A percentile compares a stretch with the other conserved stretches of the same genome.
Evolutionary conservation across 1,139 yeast species (phyloP).

Genomic region (Taphrina flavorubra): DNA sequence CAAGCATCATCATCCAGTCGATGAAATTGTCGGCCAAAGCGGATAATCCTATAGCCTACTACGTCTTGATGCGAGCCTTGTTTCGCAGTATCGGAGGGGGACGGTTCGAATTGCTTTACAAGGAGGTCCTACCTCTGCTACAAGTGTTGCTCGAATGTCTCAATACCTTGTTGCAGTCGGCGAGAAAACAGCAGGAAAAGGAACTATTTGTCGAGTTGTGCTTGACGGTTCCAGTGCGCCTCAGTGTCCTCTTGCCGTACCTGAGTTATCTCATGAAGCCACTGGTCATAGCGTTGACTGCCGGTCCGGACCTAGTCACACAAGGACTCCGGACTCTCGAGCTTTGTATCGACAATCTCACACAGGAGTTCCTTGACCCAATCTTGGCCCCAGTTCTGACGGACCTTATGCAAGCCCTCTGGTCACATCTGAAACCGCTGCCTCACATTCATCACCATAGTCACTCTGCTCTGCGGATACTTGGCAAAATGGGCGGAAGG

Average conservation of each 20-base stretch:
- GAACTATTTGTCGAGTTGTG: conserved; percentile 94
- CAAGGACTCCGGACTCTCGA: conserved; percentile 95
- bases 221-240: conserved; percentile 90
- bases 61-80: conserved; percentile 82
- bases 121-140: conserved; percentile 87
- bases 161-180: conserved; percentile 79
- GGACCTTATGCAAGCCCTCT: conserved; percentile 89
- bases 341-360: conserved; percentile 92
- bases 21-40: conserved; percentile 83
- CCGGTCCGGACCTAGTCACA: conserved; percentile 86
- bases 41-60: conserved; percentile 87
- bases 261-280: conserved; percentile 87
- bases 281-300: conserved; percentile 84
- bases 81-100: conserved; percentile 97
- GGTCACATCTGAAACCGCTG: conserved; percentile 88
- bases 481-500: conserved; percentile 96
- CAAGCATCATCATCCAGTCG: conserved; percentile 78
- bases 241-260: conserved; percentile 92
- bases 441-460: conserved; percentile 94
- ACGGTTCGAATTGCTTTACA: conserved; percentile 85
- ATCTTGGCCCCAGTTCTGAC: conserved; percentile 93
- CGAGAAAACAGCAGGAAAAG: conserved; percentile 86
- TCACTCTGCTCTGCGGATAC: conserved; percentile 88
- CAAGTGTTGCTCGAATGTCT: conserved; percentile 85
- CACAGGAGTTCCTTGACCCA: conserved; percentile 96